These are phyloP conservation scores for Ceratobasidium sp. DNA, from an alignment of 1,284 basidiomycete species.

Conservation along the genomic window DNA sequence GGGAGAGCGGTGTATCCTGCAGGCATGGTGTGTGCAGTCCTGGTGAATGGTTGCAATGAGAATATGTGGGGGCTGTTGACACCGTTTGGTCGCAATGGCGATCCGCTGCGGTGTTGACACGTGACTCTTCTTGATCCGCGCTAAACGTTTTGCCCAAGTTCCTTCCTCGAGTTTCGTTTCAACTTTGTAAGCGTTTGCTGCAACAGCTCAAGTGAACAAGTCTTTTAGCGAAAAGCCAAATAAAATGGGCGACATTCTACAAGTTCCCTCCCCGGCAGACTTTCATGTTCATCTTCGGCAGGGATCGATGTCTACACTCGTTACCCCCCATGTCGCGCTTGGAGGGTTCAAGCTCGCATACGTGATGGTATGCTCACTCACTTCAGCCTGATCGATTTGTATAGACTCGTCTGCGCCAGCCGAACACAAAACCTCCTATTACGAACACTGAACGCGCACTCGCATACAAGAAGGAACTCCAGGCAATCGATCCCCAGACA, in stretches of 20 bases:
- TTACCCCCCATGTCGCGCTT: slow-evolving; percentile 88
- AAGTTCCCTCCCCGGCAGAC: slow-evolving; percentile 82
- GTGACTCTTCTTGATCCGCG: slow-evolving; percentile 42
- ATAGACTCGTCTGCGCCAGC: slow-evolving; percentile 63
- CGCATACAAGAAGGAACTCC: slow-evolving; percentile 80
- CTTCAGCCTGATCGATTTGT: slow-evolving; percentile 42
- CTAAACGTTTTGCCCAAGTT: slow-evolving; percentile 33
- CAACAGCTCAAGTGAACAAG: neutral
- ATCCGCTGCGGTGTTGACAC: slow-evolving; percentile 28
- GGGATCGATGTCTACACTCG: slow-evolving; percentile 81
- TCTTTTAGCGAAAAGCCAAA: neutral
- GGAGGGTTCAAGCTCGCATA: slow-evolving; percentile 95
- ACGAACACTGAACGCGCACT: slow-evolving; percentile 86
- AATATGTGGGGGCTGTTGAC: neutral
- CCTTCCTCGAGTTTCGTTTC: slow-evolving; percentile 16
- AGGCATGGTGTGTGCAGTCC: slow-evolving; percentile 39
- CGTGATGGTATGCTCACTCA: slow-evolving; percentile 81
- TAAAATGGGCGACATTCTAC: slow-evolving; percentile 57
- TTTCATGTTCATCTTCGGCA: slow-evolving; percentile 98
- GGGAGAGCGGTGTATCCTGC: slow-evolving; percentile 46
- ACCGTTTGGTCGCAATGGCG: slow-evolving; percentile 20
- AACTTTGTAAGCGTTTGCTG: neutral
- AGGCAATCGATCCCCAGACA: slow-evolving; percentile 79
- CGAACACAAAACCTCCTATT: slow-evolving; percentile 94
- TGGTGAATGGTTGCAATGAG: slow-evolving; percentile 12